Conservation (phyloP, 345 rosid genomes). For the Arabidopsis thaliana region TAIR10.1 NC_003075.7:16146001-16146500, state of each 20-base stretch:
- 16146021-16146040: not conserved
- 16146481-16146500: slow-evolving; percentile 26
- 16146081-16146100: slow-evolving; percentile 7
- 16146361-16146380: slow-evolving; percentile 9
- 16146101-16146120: not conserved
- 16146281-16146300: not conserved
- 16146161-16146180: not conserved
- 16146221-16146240: not conserved
- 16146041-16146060: not conserved
- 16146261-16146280: not conserved
- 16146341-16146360: slow-evolving; percentile 5
- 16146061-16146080: slow-evolving; percentile 26
- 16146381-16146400: not conserved
- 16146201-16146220: not conserved
- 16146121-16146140: not conserved
- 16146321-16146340: slow-evolving; percentile 12
- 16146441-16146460: slow-evolving; percentile 5
- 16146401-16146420: slow-evolving; percentile 17
- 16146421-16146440: not conserved
- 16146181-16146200: slow-evolving; percentile 9
- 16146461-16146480: slow-evolving; percentile 14
- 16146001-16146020: slow-evolving; percentile 9
- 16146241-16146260: slow-evolving; percentile 8
- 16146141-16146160: not conserved
- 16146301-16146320: not conserved